Base-by-base conservation (phyloP, 768 basidiomycete genomes). In the Plicaturopsis crispa region DNA sequence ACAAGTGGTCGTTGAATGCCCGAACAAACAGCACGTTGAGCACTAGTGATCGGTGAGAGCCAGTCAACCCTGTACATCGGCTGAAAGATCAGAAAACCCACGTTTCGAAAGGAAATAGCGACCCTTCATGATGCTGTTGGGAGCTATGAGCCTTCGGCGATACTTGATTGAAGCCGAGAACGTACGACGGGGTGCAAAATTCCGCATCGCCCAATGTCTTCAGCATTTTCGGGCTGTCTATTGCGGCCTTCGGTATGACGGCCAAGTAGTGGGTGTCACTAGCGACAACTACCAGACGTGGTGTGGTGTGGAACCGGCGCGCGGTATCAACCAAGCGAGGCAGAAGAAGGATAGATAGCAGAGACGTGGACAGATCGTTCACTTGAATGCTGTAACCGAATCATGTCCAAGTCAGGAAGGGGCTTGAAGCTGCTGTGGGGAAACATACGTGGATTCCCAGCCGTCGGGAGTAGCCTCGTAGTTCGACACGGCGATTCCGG, bases 1-100 rank as follows among this genome's bases (percentile, higher is more conserved):
- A 51, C 11, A 63, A 47, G 24, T 55, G 63, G 10, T 52, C 53
- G 3, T 51, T 53, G 4, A 68, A 52, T 33, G 63, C 60, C 14
- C 56, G 55, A 6, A 53, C 44, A 39, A 67, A 63, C 50, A 65
- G 53, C 26, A 65, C 39, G 35, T 50, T 47, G n/a, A 66, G 44
- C 2, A 62, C 57, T 66, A 22, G 23, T 24, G 20, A 39, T n/a
- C 34, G 16, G 4, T 24, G 24, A 28, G 16, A 32, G 17, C 13
- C 12, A 3, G 30, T 10, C n/a, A n/a, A n/a, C n/a, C n/a, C n/a
- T n/a, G n/a, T n/a, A n/a, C n/a, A n/a, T n/a, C n/a, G n/a, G n/a
- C n/a, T n/a, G n/a, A n/a, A n/a, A n/a, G n/a, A n/a, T n/a, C n/a
- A 19, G 17, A n/a, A 31, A 3, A 37, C 48, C 36, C 33, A 62